Evolutionary conservation across 495 filamentous ascomycete species (phyloP).

Genomic region (Astrothelium macrocarpum): DNA sequence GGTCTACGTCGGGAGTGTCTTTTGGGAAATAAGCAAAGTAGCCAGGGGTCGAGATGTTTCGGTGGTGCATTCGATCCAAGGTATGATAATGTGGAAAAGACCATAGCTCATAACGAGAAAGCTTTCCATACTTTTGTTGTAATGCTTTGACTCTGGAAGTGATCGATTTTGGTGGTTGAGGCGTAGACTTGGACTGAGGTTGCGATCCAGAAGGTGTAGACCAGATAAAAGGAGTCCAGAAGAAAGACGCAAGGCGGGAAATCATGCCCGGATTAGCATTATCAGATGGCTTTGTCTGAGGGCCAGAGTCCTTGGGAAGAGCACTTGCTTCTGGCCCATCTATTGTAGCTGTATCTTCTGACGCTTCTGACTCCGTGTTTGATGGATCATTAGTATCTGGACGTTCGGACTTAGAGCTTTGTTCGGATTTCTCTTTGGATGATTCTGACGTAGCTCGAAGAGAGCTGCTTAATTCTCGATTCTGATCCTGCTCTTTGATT

Average conservation of each 20-base stretch:
- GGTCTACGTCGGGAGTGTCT: neutral
- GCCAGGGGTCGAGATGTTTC: slow-evolving; percentile 16
- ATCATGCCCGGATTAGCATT: slow-evolving; percentile 12
- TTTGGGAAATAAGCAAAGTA: slow-evolving; percentile 13
- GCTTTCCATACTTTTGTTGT: neutral
- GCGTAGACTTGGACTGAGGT: slow-evolving; percentile 8
- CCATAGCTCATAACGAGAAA: slow-evolving; percentile 26
- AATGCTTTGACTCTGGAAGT: neutral
- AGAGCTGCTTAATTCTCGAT: no score
- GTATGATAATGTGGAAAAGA: slow-evolving; percentile 26
- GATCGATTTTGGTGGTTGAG: slow-evolving; percentile 14
- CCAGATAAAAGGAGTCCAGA: slow-evolving; percentile 15
- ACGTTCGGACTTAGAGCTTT: neutral
- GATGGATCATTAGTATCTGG: neutral
- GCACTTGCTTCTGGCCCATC: neutral
- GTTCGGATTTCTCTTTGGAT: neutral
- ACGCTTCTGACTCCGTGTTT: neutral
- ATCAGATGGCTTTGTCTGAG: neutral
- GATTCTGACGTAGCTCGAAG: no score
- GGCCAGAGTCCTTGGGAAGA: neutral
- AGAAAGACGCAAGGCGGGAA: slow-evolving; percentile 14
- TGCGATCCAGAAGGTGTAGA: neutral
- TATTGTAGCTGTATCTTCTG: neutral
- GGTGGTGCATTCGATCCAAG: slow-evolving; percentile 23
- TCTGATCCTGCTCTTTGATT: no score